Evolutionary conservation across 495 filamentous ascomycete genomes (phyloP).

Genomic region (Pseudotulostoma volvatum): DNA sequence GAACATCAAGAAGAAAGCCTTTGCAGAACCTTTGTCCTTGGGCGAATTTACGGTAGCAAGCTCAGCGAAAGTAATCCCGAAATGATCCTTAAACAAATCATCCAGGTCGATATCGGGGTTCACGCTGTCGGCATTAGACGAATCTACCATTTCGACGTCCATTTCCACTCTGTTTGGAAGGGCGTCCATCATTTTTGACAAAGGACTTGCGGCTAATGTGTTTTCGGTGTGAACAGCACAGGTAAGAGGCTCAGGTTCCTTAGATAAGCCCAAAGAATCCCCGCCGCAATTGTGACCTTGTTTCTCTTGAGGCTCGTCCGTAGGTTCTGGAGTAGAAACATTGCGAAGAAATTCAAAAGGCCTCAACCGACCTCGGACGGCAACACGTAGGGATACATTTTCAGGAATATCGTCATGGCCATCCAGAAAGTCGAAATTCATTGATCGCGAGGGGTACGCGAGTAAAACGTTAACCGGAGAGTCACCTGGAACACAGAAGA

Average conservation of each 20-base stretch:
- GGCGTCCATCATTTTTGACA: no score
- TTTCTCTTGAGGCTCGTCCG: no score
- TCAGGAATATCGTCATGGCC: neutral
- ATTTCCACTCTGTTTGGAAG: no score
- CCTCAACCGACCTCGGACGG: slow-evolving; percentile 8
- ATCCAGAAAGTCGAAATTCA: slow-evolving; percentile 11
- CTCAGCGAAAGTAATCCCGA: slow-evolving; percentile 9
- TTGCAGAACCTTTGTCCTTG: neutral
- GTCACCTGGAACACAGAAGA: slow-evolving; percentile 8
- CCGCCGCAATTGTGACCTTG: no score
- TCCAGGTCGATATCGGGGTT: slow-evolving; percentile 3
- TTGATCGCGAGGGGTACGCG: slow-evolving; percentile 14
- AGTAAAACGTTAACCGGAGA: slow-evolving; percentile 10
- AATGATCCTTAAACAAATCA: slow-evolving; percentile 4
- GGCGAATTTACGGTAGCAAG: slow-evolving; percentile 6
- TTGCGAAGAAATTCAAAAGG: neutral
- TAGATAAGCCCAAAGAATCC: no score
- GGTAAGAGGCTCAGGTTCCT: no score
- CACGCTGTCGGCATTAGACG: neutral
- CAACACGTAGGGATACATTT: slow-evolving; percentile 12
- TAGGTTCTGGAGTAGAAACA: no score
- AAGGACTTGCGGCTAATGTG: no score
- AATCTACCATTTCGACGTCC: neutral
- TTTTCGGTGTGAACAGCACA: no score
- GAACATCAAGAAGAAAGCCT: slow-evolving; percentile 20